phyloP scores from a whole-genome alignment of 2,329 filamentous ascomycete species.

The Monosporascus sp. region DNA sequence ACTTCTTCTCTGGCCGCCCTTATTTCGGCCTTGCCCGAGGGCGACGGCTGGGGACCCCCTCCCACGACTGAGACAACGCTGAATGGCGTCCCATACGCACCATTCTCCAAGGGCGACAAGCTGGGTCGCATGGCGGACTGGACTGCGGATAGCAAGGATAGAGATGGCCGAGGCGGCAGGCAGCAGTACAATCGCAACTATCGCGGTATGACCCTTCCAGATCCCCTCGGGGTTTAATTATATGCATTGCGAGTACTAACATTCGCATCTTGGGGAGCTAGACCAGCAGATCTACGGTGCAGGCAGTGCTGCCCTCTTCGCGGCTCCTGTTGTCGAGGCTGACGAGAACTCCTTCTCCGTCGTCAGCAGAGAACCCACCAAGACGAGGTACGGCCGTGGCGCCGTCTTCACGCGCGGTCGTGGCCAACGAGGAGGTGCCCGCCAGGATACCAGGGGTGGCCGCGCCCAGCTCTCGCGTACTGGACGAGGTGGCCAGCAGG shows the following conservation, averaged over 20 bases:
- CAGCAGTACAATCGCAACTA: slow-evolving; percentile 90
- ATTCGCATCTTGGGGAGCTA: slow-evolving; percentile 32
- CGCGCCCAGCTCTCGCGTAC: slow-evolving; percentile 64
- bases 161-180: slow-evolving; percentile 67
- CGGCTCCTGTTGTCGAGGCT: slow-evolving; percentile 76
- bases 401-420: slow-evolving; percentile 86
- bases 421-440: slow-evolving; percentile 68
- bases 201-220: slow-evolving; percentile 59
- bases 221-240: not conserved
- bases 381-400: slow-evolving; percentile 83
- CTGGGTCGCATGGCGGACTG: slow-evolving; percentile 98
- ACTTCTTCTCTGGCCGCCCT: slow-evolving; percentile 45
- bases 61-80: slow-evolving; percentile 81
- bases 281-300: slow-evolving; percentile 97
- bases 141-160: slow-evolving; percentile 86
- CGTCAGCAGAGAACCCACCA: slow-evolving; percentile 86
- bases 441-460: slow-evolving; percentile 56
- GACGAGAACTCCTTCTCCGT: slow-evolving; percentile 98
- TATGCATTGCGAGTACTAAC: slow-evolving; percentile 9
- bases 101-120: slow-evolving; percentile 98
- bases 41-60: slow-evolving; percentile 82
- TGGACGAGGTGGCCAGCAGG: slow-evolving; percentile 61
- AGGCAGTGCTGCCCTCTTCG: slow-evolving; percentile 80
- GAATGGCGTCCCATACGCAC: slow-evolving; percentile 92
- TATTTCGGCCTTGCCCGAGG: slow-evolving; percentile 65